Evolutionary conservation across 495 filamentous ascomycete species (phyloP).

Genomic region (Pseudevernia furfuracea): DNA sequence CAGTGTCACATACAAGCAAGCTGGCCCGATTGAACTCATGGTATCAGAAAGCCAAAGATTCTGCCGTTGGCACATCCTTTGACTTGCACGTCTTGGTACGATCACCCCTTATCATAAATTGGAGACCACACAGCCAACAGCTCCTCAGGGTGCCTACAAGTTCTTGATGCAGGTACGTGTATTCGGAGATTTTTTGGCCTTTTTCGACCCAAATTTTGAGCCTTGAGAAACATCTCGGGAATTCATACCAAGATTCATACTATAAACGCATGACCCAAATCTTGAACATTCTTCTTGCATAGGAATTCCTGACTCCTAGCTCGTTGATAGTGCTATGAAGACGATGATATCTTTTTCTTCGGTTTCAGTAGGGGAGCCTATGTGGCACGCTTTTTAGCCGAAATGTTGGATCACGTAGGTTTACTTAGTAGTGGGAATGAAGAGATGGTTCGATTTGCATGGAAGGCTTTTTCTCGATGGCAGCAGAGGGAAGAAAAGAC

Average conservation of each 20-base stretch:
- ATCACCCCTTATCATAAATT: no score
- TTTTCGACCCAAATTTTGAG: not conserved
- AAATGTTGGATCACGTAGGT: conserved; percentile 81
- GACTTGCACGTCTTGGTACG: conserved; percentile 51
- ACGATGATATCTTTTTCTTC: conserved; percentile 75
- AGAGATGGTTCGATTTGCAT: conserved; percentile 75
- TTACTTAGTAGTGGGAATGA: conserved; percentile 78
- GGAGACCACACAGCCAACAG: not conserved
- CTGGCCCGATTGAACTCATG: conserved; percentile 62
- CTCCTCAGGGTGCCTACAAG: conserved; percentile 68
- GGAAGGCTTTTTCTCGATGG: conserved; percentile 85
- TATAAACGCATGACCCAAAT: not conserved
- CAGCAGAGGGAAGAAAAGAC: conserved; percentile 56
- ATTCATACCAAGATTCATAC: no score
- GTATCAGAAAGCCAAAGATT: conserved; percentile 77
- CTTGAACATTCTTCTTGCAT: not conserved
- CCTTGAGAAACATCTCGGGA: not conserved
- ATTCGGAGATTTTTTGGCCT: not conserved
- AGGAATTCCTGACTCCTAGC: not conserved
- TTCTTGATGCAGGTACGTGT: conserved; percentile 61
- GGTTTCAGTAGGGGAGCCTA: conserved; percentile 85
- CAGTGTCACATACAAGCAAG: conserved; percentile 56
- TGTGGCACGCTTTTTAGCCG: conserved; percentile 75
- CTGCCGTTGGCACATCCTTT: conserved; percentile 75
- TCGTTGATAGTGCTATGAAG: conserved; percentile 52